A percentile compares a stretch with the other conserved stretches of the same genome.
phyloP scores from a whole-genome alignment of 2,329 filamentous ascomycete genomes.

The Colletotrichum tamarilloi region DNA sequence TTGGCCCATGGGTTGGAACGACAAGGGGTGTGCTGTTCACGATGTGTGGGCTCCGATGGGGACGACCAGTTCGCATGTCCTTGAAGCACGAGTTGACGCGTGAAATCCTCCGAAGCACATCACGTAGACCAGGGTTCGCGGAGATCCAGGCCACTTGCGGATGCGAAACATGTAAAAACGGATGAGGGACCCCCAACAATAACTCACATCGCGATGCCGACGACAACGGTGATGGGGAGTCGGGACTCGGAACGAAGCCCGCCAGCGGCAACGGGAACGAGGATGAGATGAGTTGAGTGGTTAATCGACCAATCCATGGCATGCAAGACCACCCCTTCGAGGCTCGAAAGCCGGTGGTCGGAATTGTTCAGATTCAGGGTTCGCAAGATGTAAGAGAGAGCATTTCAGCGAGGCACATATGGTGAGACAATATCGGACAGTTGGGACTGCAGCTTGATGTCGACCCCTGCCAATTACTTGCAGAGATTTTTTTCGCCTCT shows the following conservation, averaged over 20 bases:
- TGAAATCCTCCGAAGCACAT: slow-evolving; percentile 3
- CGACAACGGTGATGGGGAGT: background rate
- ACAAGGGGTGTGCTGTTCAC: background rate
- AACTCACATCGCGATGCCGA: background rate
- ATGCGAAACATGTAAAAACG: background rate
- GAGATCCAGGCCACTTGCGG: background rate
- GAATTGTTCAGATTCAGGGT: background rate
- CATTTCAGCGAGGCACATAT: slow-evolving; percentile 3
- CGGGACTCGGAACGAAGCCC: background rate
- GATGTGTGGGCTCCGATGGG: background rate
- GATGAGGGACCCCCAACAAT: background rate
- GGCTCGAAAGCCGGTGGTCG: background rate
- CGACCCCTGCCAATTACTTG: background rate
- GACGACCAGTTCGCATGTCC: slow-evolving; percentile 1
- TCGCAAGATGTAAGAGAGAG: slow-evolving; percentile 6
- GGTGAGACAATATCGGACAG: background rate
- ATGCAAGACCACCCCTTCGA: background rate
- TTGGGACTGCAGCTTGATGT: background rate
- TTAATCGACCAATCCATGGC: background rate
- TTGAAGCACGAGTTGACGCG: background rate
- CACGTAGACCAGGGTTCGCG: background rate
- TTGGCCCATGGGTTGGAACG: background rate
- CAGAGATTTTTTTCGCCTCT: slow-evolving; percentile 1
- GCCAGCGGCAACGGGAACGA: slow-evolving; percentile 4
- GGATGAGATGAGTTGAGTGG: slow-evolving; percentile 1